These are phyloP conservation scores for Trichophyton simii DNA, from an alignment of 2,329 filamentous ascomycete species.

Conservation along the genomic window DNA sequence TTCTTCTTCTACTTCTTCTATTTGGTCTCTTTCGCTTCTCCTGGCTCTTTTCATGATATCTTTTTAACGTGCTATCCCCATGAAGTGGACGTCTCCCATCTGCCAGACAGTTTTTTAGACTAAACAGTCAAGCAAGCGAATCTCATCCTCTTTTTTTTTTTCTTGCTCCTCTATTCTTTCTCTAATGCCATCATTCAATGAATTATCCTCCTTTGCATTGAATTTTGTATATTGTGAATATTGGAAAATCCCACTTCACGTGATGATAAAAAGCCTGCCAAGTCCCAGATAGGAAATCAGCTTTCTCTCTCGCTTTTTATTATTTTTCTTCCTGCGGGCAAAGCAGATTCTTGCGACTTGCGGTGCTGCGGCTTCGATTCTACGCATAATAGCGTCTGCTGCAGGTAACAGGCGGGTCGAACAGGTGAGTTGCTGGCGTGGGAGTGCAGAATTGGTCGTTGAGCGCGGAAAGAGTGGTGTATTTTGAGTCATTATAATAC, in stretches of 20 bases:
- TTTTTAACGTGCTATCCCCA: background rate
- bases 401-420: background rate
- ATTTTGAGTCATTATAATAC: background rate
- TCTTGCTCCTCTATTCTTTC: background rate
- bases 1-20: background rate
- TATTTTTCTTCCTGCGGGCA: background rate
- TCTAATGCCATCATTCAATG: background rate
- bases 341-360: background rate
- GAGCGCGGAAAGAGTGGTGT: no score
- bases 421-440: background rate
- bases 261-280: conserved; percentile 3
- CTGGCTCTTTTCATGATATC: background rate
- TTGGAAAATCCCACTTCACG: conserved; percentile 2
- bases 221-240: background rate
- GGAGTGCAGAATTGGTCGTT: no score
- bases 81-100: background rate
- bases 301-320: background rate
- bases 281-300: background rate
- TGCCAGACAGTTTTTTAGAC: background rate
- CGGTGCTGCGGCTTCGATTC: no score
- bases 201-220: background rate
- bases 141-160: background rate
- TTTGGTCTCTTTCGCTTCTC: background rate
- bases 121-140: background rate
- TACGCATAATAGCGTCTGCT: background rate